Conservation (phyloP, 805 yeast genomes). For the Pichia occidentalis region DNA sequence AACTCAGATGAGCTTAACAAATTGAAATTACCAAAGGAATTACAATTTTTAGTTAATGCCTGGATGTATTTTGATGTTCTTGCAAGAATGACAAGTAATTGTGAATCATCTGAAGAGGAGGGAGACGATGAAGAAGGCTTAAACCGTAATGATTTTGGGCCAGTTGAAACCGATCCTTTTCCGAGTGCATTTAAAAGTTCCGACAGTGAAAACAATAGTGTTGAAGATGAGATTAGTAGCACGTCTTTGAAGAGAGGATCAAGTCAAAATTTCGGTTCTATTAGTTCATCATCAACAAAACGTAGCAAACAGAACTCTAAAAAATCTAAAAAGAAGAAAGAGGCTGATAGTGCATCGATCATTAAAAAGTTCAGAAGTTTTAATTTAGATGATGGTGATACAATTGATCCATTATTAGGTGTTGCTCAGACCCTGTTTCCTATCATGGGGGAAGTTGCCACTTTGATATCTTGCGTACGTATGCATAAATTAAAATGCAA, state of each 20-base stretch:
- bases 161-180: no score
- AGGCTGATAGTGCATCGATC: constrained; percentile 22
- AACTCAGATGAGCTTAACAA: constrained; percentile 3
- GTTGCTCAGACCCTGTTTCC: constrained; percentile 60
- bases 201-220: neutral
- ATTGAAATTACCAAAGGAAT: constrained; percentile 33
- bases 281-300: constrained; percentile 2
- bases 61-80: constrained; percentile 65
- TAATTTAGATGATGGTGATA: constrained; percentile 29
- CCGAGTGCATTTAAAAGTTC: neutral
- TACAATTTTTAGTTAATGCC: constrained; percentile 52
- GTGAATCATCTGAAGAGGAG: constrained; percentile 20
- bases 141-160: neutral
- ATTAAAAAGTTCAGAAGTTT: constrained; percentile 37
- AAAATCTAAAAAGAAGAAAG: constrained; percentile 12
- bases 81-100: constrained; percentile 54
- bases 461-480: constrained; percentile 45
- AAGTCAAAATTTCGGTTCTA: neutral
- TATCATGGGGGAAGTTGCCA: constrained; percentile 57
- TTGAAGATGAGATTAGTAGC: neutral
- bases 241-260: neutral
- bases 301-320: no score
- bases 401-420: constrained; percentile 60
- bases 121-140: constrained; percentile 26
- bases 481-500: constrained; percentile 18